phyloP scores from a whole-genome alignment of 331 rosid genomes.

The Pyracantha coccinea region DNA sequence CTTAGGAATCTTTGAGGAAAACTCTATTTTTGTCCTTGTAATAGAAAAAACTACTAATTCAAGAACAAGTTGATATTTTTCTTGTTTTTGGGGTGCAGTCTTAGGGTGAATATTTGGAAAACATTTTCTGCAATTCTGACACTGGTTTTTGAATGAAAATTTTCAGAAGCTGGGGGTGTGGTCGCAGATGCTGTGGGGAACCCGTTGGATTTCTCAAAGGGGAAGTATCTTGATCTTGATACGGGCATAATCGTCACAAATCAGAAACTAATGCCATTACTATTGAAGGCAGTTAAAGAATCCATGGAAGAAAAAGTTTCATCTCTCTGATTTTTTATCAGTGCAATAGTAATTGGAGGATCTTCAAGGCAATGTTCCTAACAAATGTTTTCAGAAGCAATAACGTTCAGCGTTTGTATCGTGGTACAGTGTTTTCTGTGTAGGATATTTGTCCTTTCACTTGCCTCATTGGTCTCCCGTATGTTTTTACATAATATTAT shows the following conservation, averaged over 20 bases:
- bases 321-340: slow-evolving; percentile 36
- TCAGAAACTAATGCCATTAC: slow-evolving; percentile 81
- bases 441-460: too few species aligned
- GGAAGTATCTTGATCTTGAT: slow-evolving; percentile 67
- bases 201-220: slow-evolving; percentile 80
- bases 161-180: slow-evolving; percentile 84
- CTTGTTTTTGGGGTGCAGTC: background rate
- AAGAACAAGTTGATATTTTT: background rate
- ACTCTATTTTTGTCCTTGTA: background rate
- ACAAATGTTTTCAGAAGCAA: too few species aligned
- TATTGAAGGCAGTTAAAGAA: slow-evolving; percentile 74
- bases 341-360: too few species aligned
- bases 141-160: slow-evolving; percentile 11
- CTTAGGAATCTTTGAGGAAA: background rate
- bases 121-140: background rate
- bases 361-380: too few species aligned
- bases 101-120: too few species aligned
- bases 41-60: background rate
- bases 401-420: too few species aligned
- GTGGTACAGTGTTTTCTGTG: too few species aligned
- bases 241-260: slow-evolving; percentile 81
- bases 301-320: slow-evolving; percentile 57
- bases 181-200: slow-evolving; percentile 80
- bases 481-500: too few species aligned
- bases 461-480: too few species aligned